These are phyloP conservation scores for Pyrus communis DNA, from an alignment of 306 rosid species.

Conservation along the genomic window DNA sequence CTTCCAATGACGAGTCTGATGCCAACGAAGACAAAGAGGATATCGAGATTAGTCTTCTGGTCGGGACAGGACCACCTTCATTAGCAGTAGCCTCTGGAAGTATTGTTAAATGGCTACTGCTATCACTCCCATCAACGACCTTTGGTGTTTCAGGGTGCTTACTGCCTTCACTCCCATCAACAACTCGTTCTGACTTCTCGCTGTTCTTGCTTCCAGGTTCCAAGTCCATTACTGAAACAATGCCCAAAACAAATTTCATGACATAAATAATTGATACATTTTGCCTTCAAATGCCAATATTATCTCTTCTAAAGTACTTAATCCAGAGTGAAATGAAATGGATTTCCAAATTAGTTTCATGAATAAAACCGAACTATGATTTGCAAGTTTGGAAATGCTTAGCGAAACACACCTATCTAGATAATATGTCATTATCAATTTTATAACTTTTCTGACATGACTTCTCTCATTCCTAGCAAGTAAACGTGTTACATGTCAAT, in stretches of 20 bases:
- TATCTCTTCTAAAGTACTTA: neutral
- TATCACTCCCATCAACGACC: conserved; percentile 12
- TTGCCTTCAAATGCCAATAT: neutral
- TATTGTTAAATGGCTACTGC: neutral
- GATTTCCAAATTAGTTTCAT: conserved; percentile 5
- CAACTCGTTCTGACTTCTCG: conserved; percentile 10
- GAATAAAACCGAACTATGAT: neutral
- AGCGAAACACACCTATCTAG: neutral
- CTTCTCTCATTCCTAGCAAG: too few species aligned
- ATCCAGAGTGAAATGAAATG: neutral
- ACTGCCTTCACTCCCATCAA: conserved; percentile 19
- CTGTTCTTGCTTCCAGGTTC: conserved; percentile 5
- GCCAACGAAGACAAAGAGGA: conserved; percentile 24
- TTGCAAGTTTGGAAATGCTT: neutral
- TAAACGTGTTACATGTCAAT: neutral
- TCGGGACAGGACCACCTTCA: conserved; percentile 10
- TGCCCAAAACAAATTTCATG: neutral
- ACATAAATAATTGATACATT: neutral
- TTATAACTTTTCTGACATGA: too few species aligned
- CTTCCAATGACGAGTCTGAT: conserved; percentile 21
- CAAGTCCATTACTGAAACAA: conserved; percentile 21
- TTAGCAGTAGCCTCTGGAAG: conserved; percentile 12
- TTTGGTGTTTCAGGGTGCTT: conserved; percentile 22
- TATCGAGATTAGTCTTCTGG: conserved; percentile 10
- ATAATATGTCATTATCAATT: neutral